Evolutionary conservation across 2,329 filamentous ascomycete species (phyloP), one percentile per base, ranked within the genome.

Genomic region (Neopestalotiopsis clavispora): DNA sequence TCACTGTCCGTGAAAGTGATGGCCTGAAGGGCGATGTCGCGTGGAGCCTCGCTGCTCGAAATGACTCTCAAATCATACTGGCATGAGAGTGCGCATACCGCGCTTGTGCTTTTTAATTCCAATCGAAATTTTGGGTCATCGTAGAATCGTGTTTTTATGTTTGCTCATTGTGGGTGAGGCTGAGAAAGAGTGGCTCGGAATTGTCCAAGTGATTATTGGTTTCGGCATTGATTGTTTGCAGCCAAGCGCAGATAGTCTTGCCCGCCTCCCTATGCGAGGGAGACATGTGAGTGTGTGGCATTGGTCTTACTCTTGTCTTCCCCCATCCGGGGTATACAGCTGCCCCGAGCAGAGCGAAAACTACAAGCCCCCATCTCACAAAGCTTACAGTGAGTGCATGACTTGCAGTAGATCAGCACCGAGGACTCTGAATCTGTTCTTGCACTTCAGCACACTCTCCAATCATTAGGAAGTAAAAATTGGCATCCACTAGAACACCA

Each of bases 331-430:
- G 59, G 34, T 59, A 59, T 40, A 34, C 34, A 20, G n/a, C 45
- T 72, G 68, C 65, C 67, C 64, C 68, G 40, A 20, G 3, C 4
- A 23, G 20, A 20, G 20, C 17, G 45, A 52, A 52, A 52, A 52
- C 4, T 38, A 10, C 34, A 20, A 52, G 20, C 45, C 45, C 45
- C 45, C 45, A 52, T 73, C 66, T 69, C 67, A 68, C 69, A 58
- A 5, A 23, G 45, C 28, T 49, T 66, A 38, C 30, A 28, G 56
- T 20, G 17, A 52, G 45, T 52, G 45, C n/a, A 52, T 52, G 45
- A 52, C 45, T 52, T 52, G 45, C 45, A 52, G 45, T 52, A n/a
- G 45, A 52, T 52, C 45, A 52, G 45, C 45, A 52, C 45, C n/a
- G 45, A 52, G 9, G n/a, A 59, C 64, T 40, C 69, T 42, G 65